Evolutionary conservation across 495 filamentous ascomycete species (phyloP), one percentile per base, ranked within the genome.

Genomic region (Acidomyces sp.): DNA sequence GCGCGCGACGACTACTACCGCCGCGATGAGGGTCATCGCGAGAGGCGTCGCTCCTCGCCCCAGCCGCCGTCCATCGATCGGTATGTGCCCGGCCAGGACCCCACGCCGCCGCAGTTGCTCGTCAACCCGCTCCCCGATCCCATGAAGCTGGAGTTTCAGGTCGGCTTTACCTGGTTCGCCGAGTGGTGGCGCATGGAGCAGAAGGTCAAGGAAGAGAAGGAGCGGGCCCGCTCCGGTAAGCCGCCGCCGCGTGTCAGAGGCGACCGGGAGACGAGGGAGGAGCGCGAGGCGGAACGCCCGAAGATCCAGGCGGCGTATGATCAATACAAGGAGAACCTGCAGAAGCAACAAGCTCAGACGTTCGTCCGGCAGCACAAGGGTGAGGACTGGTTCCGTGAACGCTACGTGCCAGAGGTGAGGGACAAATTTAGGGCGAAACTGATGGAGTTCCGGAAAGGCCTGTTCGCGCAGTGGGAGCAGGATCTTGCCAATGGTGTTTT

Each of bases 311-410:
- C 72, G 12, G 85, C 85, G 1, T 99, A 96, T 55, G 92, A 96
- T 62, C 52, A 68, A 10, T 97, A 97, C 63, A 96, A 94, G 55
- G 83, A 90, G 57, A 86, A 93, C 29, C 68, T 95, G 5, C 85
- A 93, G 57, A 74, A 84, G 6, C 88, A 85, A 54, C 85, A 96
- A 76, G 83, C 87, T 0, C 72, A 80, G 44, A 66, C 68, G 2
- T 96, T 99, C 53, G 90, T 99, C 16, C 75, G 79, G 21, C 76
- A 82, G 34, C 90, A 96, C 58, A 92, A 90, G 53, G 70, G 71
- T 11, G 90, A 96, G 49, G 88, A 96, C 53, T 99, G 90, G 90
- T 99, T 99, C 63, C 85, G 79, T 46, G 90, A 99, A 61, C 79
- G 84, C 36, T 99, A 99, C 52, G 71, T 90, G 41, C 71, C 85